phyloP scores from a whole-genome alignment of 305 asterid genomes.

The Fraxinus dipetala region DNA sequence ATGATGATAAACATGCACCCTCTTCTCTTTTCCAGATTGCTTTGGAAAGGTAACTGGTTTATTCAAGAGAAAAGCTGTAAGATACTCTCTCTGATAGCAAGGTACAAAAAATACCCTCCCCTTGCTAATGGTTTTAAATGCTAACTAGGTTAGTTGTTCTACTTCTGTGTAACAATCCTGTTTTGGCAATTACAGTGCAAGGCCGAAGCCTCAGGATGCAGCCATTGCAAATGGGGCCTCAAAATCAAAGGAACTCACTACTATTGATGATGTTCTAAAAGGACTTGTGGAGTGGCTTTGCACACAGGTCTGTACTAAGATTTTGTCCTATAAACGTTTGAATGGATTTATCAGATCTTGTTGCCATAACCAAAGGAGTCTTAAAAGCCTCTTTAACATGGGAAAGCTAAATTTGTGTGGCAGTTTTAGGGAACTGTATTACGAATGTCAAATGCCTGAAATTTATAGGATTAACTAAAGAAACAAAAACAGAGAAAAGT shows the following conservation, averaged over 20 bases:
- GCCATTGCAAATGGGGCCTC: conserved; percentile 48
- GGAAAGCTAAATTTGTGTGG: neutral
- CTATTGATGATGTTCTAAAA: conserved; percentile 68
- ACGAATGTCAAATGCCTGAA: neutral
- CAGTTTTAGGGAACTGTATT: neutral
- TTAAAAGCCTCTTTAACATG: neutral
- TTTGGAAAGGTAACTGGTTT: conserved; percentile 92
- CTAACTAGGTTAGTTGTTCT: conserved; percentile 6
- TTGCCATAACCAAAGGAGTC: neutral
- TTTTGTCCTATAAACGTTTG: conserved; percentile 3
- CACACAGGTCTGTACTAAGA: conserved; percentile 57
- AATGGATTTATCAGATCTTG: neutral
- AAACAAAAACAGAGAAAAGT: neutral
- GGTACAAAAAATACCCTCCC: conserved; percentile 43
- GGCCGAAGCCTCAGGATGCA: conserved; percentile 58
- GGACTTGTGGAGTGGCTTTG: conserved; percentile 92
- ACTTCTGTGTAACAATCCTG: conserved; percentile 22
- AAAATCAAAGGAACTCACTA: conserved; percentile 50
- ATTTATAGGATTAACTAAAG: neutral
- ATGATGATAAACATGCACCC: conserved; percentile 12
- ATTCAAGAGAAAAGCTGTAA: conserved; percentile 92
- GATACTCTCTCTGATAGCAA: conserved; percentile 77
- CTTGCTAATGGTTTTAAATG: conserved; percentile 8
- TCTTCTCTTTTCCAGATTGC: conserved; percentile 56
- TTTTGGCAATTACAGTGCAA: conserved; percentile 55